phyloP scores from a whole-genome alignment of 306 rosid species.

The Vigna radiata region DNA sequence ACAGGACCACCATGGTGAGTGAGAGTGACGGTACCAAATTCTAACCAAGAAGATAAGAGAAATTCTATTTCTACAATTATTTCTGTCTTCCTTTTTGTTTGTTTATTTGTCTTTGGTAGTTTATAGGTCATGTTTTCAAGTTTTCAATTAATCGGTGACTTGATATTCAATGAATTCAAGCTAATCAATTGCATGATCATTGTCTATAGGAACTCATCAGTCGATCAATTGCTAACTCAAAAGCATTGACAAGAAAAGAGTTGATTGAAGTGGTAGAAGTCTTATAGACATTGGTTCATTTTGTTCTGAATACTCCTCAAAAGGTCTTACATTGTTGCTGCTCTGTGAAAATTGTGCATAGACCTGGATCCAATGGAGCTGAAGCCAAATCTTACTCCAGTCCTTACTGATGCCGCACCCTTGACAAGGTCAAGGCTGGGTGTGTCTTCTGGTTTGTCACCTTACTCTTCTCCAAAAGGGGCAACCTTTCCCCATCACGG shows the following conservation, averaged over 20 bases:
- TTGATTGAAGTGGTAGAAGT: slow-evolving; percentile 54
- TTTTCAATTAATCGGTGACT: slow-evolving; percentile 33
- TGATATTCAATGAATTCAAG: slow-evolving; percentile 30
- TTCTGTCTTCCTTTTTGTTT: background rate
- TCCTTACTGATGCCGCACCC: slow-evolving; percentile 78
- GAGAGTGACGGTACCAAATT: slow-evolving; percentile 1
- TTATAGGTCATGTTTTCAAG: slow-evolving; percentile 37
- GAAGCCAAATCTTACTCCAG: slow-evolving; percentile 71
- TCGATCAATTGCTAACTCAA: slow-evolving; percentile 31
- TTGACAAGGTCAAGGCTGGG: slow-evolving; percentile 77
- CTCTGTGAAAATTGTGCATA: slow-evolving; percentile 37
- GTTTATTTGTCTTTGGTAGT: slow-evolving; percentile 10
- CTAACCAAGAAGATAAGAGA: background rate
- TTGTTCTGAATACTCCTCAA: slow-evolving; percentile 22
- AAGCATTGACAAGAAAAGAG: slow-evolving; percentile 66
- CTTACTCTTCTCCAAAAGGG: slow-evolving; percentile 67
- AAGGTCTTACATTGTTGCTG: slow-evolving; percentile 37
- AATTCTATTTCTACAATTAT: background rate
- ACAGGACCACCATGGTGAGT: slow-evolving; percentile 26
- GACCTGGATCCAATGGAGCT: slow-evolving; percentile 92
- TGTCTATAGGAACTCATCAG: slow-evolving; percentile 54
- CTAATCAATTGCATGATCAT: slow-evolving; percentile 25
- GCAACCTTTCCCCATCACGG: slow-evolving; percentile 61
- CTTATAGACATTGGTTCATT: slow-evolving; percentile 29
- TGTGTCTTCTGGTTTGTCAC: slow-evolving; percentile 58